Evolutionary conservation across 805 yeast species (phyloP).

Genomic region (Blastobotrys muscicola): DNA sequence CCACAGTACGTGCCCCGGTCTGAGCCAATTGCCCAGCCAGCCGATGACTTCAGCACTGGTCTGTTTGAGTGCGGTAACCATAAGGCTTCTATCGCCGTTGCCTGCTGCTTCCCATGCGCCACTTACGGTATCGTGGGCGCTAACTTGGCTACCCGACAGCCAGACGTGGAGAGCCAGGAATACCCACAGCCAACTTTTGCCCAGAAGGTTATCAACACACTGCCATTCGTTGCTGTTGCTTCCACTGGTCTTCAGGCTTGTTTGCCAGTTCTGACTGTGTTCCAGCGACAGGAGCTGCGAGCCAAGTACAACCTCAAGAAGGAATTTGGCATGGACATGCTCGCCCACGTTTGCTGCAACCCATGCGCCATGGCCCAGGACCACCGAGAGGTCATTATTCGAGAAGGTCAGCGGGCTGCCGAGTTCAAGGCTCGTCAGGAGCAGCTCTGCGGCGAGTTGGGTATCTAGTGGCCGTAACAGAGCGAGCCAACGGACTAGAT

Average conservation of each 20-base stretch:
- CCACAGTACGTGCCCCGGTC: not conserved
- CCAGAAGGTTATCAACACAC: conserved; percentile 2
- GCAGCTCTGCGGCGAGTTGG: conserved; percentile 1
- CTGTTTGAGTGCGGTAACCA: conserved; percentile 8
- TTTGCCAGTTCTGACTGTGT: conserved; percentile 1
- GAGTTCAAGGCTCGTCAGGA: conserved; percentile 4
- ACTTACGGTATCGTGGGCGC: conserved; percentile 9
- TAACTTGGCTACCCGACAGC: not conserved
- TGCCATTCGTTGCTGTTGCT: conserved; percentile 5
- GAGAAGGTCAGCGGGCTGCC: conserved; percentile 6
- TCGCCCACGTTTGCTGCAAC: conserved; percentile 7
- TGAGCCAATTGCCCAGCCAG: not conserved
- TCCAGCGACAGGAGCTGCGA: conserved; percentile 7
- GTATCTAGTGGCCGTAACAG: not conserved
- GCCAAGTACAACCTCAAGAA: conserved; percentile 7
- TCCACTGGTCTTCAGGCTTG: not conserved
- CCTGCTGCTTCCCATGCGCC: conserved; percentile 7
- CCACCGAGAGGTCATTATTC: conserved; percentile 9
- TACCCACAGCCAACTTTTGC: conserved; percentile 1
- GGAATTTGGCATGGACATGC: conserved; percentile 3
- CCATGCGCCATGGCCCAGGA: conserved; percentile 12
- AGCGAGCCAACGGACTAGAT: not conserved
- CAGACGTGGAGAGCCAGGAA: conserved; percentile 1
- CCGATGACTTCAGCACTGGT: conserved; percentile 7
- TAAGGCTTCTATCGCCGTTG: conserved; percentile 1